Evolutionary conservation across 2,329 filamentous ascomycete species (phyloP).

Genomic region (Zalaria obscura): DNA sequence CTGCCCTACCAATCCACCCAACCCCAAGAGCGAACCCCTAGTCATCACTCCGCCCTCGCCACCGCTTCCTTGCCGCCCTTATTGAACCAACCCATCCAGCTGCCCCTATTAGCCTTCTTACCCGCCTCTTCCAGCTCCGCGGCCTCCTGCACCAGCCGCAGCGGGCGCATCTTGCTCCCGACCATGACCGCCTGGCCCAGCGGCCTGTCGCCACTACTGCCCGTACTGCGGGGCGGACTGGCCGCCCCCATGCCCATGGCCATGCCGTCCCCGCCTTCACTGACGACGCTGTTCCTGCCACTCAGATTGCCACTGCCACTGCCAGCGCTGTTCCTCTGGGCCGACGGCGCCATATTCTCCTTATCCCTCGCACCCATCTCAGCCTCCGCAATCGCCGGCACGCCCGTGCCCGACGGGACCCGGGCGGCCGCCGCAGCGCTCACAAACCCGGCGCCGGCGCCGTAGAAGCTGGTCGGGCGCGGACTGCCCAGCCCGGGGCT

Average conservation of each 20-base stretch:
- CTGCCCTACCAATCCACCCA: too few relatives aligned
- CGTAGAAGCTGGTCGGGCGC: conserved; percentile 46
- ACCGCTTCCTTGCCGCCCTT: conserved; percentile 10
- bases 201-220: conserved; percentile 18
- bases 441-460: conserved; percentile 29
- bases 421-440: conserved; percentile 36
- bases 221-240: conserved; percentile 45
- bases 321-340: conserved; percentile 13
- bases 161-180: conserved; percentile 61
- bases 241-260: conserved; percentile 23
- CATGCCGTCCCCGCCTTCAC: conserved; percentile 12
- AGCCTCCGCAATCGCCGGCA: conserved; percentile 19
- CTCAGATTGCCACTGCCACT: neutral
- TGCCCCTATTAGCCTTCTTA: conserved; percentile 29
- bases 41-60: too few relatives aligned
- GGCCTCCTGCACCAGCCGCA: conserved; percentile 74
- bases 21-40: too few relatives aligned
- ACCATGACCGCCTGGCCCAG: conserved; percentile 29
- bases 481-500: conserved; percentile 43
- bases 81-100: conserved; percentile 35
- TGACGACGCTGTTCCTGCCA: conserved; percentile 14
- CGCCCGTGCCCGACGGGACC: conserved; percentile 35
- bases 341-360: conserved; percentile 6
- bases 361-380: conserved; percentile 5
- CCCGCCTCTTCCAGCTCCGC: conserved; percentile 23